phyloP scores from a whole-genome alignment of 139 green algal species.

The Chlamydomonas asymmetrica region DNA sequence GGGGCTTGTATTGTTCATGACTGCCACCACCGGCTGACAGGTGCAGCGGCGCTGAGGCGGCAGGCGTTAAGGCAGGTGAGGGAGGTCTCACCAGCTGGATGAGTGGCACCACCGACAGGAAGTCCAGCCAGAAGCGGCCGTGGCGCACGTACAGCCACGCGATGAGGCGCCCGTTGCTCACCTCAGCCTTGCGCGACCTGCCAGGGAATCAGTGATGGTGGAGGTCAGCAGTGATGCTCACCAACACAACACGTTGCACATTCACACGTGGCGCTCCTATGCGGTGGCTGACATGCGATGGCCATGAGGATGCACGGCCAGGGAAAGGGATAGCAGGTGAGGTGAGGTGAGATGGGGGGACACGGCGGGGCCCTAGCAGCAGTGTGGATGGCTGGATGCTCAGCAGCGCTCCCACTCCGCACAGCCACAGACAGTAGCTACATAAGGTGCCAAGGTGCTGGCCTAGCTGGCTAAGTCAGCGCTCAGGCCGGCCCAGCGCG shows the following conservation, averaged over 20 bases:
- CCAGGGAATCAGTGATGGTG: not conserved
- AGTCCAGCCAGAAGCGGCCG: slow-evolving; percentile 24
- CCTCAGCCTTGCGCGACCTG: not conserved
- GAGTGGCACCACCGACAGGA: slow-evolving; percentile 11
- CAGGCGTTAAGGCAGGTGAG: no score
- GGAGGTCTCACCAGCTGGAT: slow-evolving; percentile 23
- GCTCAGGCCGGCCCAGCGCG: slow-evolving; percentile 1
- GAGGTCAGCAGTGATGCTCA: not conserved
- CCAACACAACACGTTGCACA: not conserved
- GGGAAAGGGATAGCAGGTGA: not conserved
- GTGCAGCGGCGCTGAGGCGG: no score
- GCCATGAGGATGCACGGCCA: not conserved
- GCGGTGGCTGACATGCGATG: not conserved
- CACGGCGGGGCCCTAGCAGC: not conserved
- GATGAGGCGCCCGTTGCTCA: not conserved
- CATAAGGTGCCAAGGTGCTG: not conserved
- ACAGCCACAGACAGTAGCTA: no score
- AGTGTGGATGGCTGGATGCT: not conserved
- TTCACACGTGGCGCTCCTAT: no score
- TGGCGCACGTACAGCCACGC: slow-evolving; percentile 3
- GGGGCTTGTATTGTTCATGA: no score
- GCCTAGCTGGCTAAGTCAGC: not conserved
- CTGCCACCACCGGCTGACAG: no score
- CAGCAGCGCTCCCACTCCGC: no score
- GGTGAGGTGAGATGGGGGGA: not conserved